Evolutionary conservation across 78 protist species (phyloP), one percentile per base, ranked within the genome.

Genomic region (Dictyostelium firmibasis): DNA sequence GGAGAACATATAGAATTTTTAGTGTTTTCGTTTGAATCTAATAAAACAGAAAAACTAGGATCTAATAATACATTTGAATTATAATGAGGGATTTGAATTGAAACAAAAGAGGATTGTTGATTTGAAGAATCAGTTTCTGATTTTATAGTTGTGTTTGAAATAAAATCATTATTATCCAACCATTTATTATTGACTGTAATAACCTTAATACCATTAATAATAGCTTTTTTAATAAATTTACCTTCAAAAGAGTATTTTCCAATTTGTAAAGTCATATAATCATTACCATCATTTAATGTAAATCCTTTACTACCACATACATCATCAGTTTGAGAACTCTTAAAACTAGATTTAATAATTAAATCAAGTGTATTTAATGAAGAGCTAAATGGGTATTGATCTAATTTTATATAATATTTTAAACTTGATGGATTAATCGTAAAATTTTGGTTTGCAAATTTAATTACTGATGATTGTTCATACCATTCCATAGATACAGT

Each of bases 391-490:
- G 27, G 27, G 20, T 87, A 87, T 27, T 64, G 75, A 31, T 74
- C 20, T 14, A 87, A 4, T 10, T 13, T 2, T 6, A 87, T 87
- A 3, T 50, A 35, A 50, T 87, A 87, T 64, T 87, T 87, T 8
- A 87, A 25, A n/a, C 70, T 43, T 8, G 62, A 74, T 75, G 93
- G 93, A 4, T 43, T 50, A 82, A 86, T 86, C 13, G 57, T 38
- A 9, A 77, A 1, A 23, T 44, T 41, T 62, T 50, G 60, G 3
- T 29, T 29, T 7, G 85, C 84, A 62, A 86, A 86, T 31, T n/a
- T 31, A 27, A 86, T 50, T 9, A 10, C 33, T 33, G 82, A 20
- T 2, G 20, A 43, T n/a, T 75, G 27, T 31, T 86, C 69, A 72
- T 44, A 31, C 82, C 41, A 75, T 75, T 86, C 82, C 23, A 86